phyloP scores from a whole-genome alignment of 306 rosid genomes.

The cucumber (Cucumis sativus) region DNA sequence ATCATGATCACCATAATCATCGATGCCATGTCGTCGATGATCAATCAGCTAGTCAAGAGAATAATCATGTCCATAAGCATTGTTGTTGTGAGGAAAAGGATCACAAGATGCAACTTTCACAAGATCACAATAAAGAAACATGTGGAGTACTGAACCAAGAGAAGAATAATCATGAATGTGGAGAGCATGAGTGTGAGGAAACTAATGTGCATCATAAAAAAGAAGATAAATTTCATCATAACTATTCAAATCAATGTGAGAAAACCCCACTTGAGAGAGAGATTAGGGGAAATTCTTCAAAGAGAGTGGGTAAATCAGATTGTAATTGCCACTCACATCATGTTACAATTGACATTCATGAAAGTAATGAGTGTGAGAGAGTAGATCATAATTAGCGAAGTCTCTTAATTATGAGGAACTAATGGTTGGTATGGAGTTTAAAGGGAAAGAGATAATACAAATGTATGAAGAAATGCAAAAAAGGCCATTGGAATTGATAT shows the following conservation, averaged over 20 bases:
- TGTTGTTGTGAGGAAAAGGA: conserved; percentile 23
- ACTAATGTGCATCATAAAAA: neutral
- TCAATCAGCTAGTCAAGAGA: neutral
- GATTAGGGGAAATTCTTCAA: neutral
- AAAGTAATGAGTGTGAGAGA: neutral
- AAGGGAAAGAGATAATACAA: neutral
- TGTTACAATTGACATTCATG: neutral
- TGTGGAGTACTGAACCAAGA: neutral
- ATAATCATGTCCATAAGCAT: conserved; percentile 16
- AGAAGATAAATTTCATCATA: neutral
- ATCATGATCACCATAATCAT: neutral
- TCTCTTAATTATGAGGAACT: neutral
- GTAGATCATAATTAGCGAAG: neutral
- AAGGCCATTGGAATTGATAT: no score
- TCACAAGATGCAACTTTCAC: neutral
- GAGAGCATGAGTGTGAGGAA: neutral
- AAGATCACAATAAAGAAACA: neutral
- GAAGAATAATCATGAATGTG: neutral
- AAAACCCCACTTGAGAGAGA: neutral
- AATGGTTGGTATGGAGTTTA: neutral
- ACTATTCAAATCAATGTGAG: neutral
- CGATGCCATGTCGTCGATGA: neutral
- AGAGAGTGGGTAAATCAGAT: neutral
- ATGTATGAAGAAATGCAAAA: no score
- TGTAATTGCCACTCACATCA: conserved; percentile 4